phyloP scores from a whole-genome alignment of 2,329 filamentous ascomycete species.

The Epichloe sylvatica region DNA sequence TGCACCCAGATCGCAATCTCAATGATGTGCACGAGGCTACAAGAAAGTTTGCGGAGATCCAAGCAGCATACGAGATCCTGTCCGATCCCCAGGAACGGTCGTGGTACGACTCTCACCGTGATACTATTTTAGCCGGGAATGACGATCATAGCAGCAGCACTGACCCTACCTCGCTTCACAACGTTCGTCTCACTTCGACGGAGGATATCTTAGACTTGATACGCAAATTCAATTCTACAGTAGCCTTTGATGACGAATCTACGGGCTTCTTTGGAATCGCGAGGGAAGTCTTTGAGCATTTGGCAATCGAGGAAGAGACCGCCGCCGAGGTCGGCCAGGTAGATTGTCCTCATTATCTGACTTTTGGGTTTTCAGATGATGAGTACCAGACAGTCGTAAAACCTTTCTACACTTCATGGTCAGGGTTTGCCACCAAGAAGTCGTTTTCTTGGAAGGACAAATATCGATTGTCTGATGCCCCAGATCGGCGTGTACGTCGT shows the following conservation, averaged over 20 bases:
- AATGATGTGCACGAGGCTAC: constrained; percentile 76
- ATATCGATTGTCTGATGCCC: constrained; percentile 71
- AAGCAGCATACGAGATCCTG: constrained; percentile 88
- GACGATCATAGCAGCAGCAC: constrained; percentile 29
- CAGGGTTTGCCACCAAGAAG: constrained; percentile 69
- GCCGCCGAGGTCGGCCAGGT: constrained; percentile 56
- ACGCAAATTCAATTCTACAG: constrained; percentile 61
- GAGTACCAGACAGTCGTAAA: constrained; percentile 63
- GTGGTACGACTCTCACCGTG: constrained; percentile 94
- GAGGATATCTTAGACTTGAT: constrained; percentile 69
- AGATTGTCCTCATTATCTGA: constrained; percentile 54
- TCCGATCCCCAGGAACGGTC: constrained; percentile 90
- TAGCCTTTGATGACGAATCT: constrained; percentile 68
- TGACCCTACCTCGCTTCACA: constrained; percentile 47
- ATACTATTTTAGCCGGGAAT: constrained; percentile 62
- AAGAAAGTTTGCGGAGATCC: constrained; percentile 75
- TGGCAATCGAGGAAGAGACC: constrained; percentile 66
- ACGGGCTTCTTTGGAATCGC: constrained; percentile 76
- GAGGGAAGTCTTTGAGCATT: constrained; percentile 60
- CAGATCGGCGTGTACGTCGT: constrained; percentile 68
- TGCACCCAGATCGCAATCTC: constrained; percentile 90
- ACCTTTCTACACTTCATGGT: constrained; percentile 71
- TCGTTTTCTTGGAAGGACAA: constrained; percentile 81
- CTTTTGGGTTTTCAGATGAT: constrained; percentile 68
- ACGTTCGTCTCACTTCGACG: constrained; percentile 63